Conservation (phyloP, 2,329 filamentous ascomycete species). For the Ceratocystis eucalypticola region DNA sequence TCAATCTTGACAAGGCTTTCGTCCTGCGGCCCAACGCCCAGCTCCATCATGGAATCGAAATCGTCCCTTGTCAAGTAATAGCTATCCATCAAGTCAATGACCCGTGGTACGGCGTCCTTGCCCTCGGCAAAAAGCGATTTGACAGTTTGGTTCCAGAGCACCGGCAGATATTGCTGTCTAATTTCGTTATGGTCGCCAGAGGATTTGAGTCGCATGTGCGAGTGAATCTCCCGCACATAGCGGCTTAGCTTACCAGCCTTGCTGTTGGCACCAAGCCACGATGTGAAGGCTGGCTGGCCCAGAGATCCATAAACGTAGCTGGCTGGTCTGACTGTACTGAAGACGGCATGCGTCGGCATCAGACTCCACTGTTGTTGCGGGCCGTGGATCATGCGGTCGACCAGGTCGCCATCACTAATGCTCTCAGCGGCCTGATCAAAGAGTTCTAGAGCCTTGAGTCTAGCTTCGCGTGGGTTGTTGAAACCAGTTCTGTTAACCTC, state of each 20-base stretch:
- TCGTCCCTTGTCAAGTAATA: constrained; percentile 93
- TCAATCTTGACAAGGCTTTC: constrained; percentile 66
- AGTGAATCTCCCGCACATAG: constrained; percentile 84
- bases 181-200: constrained; percentile 89
- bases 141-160: constrained; percentile 71
- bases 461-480: constrained; percentile 49
- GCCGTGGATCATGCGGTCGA: constrained; percentile 96
- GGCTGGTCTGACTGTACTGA: constrained; percentile 84
- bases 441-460: constrained; percentile 72
- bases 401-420: constrained; percentile 91
- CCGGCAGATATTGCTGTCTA: constrained; percentile 82
- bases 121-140: constrained; percentile 63
- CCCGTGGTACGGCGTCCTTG: constrained; percentile 64
- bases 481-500: constrained; percentile 43
- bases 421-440: constrained; percentile 81
- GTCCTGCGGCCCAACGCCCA: constrained; percentile 75
- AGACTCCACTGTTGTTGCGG: constrained; percentile 96
- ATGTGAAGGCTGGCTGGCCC: constrained; percentile 62
- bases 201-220: constrained; percentile 84
- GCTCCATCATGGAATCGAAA: constrained; percentile 81
- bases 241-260: constrained; percentile 66
- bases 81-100: constrained; percentile 93
- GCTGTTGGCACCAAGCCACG: constrained; percentile 92
- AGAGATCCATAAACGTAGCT: constrained; percentile 76
- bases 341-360: constrained; percentile 92